Base-by-base conservation (phyloP, 495 filamentous ascomycete genomes). In the Aspergillus ostianus region DNA sequence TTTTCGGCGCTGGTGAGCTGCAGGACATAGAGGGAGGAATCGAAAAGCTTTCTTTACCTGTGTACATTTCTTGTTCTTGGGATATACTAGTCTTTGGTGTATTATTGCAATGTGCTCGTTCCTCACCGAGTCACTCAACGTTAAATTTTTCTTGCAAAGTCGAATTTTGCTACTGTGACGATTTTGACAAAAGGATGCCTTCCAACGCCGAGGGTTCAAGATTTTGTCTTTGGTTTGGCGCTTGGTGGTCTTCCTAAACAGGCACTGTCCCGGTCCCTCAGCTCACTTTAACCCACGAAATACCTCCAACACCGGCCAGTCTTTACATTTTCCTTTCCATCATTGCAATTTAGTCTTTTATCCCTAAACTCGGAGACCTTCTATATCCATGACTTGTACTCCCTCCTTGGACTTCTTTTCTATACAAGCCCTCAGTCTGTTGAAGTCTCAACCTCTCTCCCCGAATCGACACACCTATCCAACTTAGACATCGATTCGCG, bases 1-100 rank as follows among this genome's bases (percentile, higher is more conserved):
- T 51, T 44, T 7, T 55, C 45, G 58, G 58, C 58, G 52, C 52
- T 51, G 52, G 44, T 60, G 57, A 30, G 49, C 12, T 44, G 17
- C 50, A 53, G 27, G 26, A 30, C 29, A 60, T 60, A 60, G 58
- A 60, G 19, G 59, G 54, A 13, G 51, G 44, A 57, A 50, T 26
- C 8, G 41, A 57, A 52, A 52, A 50, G 49, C 19, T 44, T 3
- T 57, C 30, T 36, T 58, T 45, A 15, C 19, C 13, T 51, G 12
- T 41, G 29, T 7, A 32, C 10, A 8, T 36, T 12, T 41, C 4
- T 41, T 41, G 9, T 10, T 41, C 36, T 15, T 41, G 36, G 36
- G 36, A 41, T 41, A 13, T 41, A 41, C 13, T 41, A 26, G 23
- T 26, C 23, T 26, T 26, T 26, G 23, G 2, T 41, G 13, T 12